Conservation (phyloP, 371 early-diverging fungal species). For the Saksenaea vasiformis region DNA sequence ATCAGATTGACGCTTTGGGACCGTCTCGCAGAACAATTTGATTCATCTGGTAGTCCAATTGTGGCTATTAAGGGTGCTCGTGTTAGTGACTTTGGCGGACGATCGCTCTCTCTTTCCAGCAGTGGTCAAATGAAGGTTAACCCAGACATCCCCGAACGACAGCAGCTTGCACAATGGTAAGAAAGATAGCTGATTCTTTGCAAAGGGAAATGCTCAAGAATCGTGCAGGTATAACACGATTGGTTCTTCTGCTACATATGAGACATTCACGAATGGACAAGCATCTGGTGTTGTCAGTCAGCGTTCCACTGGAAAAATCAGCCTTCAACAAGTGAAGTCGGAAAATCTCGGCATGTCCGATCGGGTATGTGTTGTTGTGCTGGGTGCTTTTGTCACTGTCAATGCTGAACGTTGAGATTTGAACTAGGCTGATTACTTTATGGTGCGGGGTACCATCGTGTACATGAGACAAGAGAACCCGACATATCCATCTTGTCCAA, state of each 20-base stretch:
- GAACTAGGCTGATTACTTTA: conserved; percentile 70
- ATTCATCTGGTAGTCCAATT: conserved; percentile 56
- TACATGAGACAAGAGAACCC: conserved; percentile 65
- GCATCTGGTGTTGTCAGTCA: neutral
- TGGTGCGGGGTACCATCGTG: conserved; percentile 62
- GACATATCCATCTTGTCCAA: conserved; percentile 90
- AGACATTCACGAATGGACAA: conserved; percentile 7
- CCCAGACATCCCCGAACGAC: conserved; percentile 86
- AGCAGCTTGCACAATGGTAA: conserved; percentile 89
- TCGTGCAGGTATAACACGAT: conserved; percentile 4
- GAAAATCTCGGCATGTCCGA: conserved; percentile 70
- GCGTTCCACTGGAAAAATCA: conserved; percentile 43
- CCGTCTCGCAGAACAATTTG: conserved; percentile 72
- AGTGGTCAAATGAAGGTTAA: conserved; percentile 63
- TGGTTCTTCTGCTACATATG: conserved; percentile 12
- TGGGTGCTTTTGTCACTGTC: neutral
- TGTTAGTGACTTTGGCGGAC: conserved; percentile 88
- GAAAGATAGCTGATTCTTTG: conserved; percentile 21
- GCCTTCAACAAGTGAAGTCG: conserved; percentile 67
- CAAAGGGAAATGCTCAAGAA: neutral
- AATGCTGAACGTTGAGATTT: conserved; percentile 8
- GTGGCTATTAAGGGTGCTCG: conserved; percentile 83
- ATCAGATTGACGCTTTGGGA: conserved; percentile 94
- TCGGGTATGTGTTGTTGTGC: conserved; percentile 43
- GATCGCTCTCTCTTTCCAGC: conserved; percentile 66